Base-by-base conservation (phyloP, 2,329 filamentous ascomycete species). In the Atkinsonella texensis region DNA sequence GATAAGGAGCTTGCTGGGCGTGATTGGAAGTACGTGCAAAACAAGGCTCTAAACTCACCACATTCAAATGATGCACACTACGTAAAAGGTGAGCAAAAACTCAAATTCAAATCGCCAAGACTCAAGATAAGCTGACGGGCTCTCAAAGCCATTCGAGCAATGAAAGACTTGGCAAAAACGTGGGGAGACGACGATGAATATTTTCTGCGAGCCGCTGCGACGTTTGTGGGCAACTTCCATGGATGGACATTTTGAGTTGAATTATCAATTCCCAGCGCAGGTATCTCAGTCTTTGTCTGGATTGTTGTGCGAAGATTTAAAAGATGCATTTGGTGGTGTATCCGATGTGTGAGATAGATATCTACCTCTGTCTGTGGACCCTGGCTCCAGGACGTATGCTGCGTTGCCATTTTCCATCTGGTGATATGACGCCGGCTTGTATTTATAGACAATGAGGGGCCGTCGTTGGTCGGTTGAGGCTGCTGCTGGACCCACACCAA, bases 1-100 rank as follows among this genome's bases (percentile, higher is more conserved):
- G 72, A 74, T 5, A 55, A 57, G 10, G 80, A 88, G 44, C 60
- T 81, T n/a, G 74, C 78, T 40, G 78, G 74, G 1, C 81, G 82
- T 59, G 75, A 79, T 48, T 98, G 93, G 93, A 77, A 80, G 6
- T 87, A 86, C 66, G 84, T 91, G 5, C 76, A 83, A 49, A 71
- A 85, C 49, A 78, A 81, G 67, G 88, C 86, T 2, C 62, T 95
- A 17, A 80, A 79, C 50, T 84, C 84, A 10, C 66, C 77, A 49
- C 81, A 82, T 69, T 73, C 80, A 10, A 80, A 77, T 1, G 89
- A 97, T 68, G 78, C 87, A 17, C 87, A 95, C 68, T 96, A 83
- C 62, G 83, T 97, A 33, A 95, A 96, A 70, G 81, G 85, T 82
- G 68, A 64, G 47, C 20, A 39, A 38, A 10, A 20, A 13, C 7